These are phyloP conservation scores for Cladophialophora carrionii DNA, from an alignment of 2,329 filamentous ascomycete species.

Conservation along the genomic window DNA sequence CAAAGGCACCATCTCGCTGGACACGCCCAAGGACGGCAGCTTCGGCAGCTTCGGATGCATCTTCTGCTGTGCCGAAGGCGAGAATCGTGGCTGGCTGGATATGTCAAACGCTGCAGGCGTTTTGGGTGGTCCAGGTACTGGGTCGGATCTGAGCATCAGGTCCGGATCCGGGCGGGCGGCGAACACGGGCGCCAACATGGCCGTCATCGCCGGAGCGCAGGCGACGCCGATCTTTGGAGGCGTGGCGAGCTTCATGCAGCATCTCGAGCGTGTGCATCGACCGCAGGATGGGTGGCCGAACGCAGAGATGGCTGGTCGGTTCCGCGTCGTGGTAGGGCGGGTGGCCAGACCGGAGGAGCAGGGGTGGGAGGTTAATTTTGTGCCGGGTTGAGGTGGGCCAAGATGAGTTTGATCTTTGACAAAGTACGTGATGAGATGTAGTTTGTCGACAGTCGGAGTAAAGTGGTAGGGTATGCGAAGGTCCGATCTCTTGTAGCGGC, in stretches of 20 bases:
- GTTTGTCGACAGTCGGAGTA: too few species aligned
- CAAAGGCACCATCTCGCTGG: conserved; percentile 36
- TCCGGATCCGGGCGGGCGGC: conserved; percentile 16
- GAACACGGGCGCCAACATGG: conserved; percentile 12
- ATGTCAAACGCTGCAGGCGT: neutral
- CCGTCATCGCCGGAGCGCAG: neutral
- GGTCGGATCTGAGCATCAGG: conserved; percentile 20
- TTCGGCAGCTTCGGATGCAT: conserved; percentile 50
- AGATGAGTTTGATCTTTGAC: neutral
- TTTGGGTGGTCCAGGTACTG: conserved; percentile 1
- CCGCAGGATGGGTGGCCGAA: conserved; percentile 41
- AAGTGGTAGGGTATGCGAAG: neutral
- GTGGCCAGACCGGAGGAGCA: conserved; percentile 47
- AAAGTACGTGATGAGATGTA: too few species aligned
- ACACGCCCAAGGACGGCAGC: conserved; percentile 36
- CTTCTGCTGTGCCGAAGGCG: conserved; percentile 51
- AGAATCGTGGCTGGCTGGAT: conserved; percentile 36
- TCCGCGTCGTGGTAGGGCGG: conserved; percentile 50
- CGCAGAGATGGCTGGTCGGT: conserved; percentile 47
- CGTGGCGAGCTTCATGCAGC: conserved; percentile 50
- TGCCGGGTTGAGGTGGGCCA: conserved; percentile 34
- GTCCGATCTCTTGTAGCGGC: neutral
- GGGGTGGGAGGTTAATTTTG: conserved; percentile 54
- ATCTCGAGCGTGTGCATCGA: conserved; percentile 47
- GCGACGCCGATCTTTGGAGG: conserved; percentile 46